Conservation (phyloP, 441 rosid genomes). For the Pelargonium citronellum region DNA sequence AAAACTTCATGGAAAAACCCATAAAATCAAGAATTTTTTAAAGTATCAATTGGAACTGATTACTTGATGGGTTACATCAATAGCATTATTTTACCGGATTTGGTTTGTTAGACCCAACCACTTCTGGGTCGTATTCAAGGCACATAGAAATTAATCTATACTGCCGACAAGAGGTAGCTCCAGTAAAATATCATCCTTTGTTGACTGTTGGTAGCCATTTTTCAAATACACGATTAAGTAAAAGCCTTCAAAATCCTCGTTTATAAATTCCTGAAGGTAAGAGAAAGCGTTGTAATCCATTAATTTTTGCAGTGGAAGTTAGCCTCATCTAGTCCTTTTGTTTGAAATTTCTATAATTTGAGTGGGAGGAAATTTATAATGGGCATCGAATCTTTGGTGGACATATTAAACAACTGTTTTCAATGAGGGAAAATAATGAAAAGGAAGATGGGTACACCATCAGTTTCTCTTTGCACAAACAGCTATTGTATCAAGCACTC, state of each 20-base stretch:
- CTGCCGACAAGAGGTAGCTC: background rate
- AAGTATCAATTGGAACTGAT: background rate
- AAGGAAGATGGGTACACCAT: background rate
- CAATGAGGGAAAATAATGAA: background rate
- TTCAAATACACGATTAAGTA: background rate
- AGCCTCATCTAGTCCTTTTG: background rate
- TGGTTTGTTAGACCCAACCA: background rate
- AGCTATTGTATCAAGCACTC: background rate
- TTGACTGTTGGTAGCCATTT: background rate
- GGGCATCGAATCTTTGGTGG: background rate
- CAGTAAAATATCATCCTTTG: background rate
- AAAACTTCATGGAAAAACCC: background rate
- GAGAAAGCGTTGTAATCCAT: background rate
- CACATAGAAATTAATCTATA: background rate
- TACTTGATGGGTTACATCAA: background rate
- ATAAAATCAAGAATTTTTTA: background rate
- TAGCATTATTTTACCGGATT: background rate
- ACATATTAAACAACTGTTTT: background rate
- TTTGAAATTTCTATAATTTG: background rate
- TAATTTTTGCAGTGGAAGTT: background rate
- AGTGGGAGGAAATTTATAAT: background rate
- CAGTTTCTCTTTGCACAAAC: background rate
- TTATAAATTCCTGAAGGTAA: background rate
- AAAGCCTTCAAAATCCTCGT: background rate
- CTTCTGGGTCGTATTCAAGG: background rate